Conservation (phyloP, 2,329 filamentous ascomycete genomes). For the Fusarium protoensiforme region DNA sequence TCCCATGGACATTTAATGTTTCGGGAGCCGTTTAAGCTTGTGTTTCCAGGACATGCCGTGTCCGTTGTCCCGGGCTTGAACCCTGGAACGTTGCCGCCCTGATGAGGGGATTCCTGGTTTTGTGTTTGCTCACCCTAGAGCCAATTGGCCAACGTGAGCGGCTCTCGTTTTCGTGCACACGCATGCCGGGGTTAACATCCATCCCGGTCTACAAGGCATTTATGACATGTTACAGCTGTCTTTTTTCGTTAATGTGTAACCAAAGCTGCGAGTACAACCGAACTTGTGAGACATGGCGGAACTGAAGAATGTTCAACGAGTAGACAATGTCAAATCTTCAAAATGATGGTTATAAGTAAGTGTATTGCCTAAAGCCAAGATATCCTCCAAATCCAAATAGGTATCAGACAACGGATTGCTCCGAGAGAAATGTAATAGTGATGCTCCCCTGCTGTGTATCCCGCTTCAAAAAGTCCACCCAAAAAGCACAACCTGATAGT, state of each 20-base stretch:
- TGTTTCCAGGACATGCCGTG: background rate
- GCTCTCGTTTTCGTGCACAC: background rate
- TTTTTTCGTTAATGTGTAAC: background rate
- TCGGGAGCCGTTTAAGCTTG: slow-evolving; percentile 20
- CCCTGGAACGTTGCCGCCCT: background rate
- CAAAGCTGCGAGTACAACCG: background rate
- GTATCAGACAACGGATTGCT: slow-evolving; percentile 40
- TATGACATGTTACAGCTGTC: background rate
- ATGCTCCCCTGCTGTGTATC: slow-evolving; percentile 7
- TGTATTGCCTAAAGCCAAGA: background rate
- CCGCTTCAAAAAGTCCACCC: slow-evolving; percentile 17
- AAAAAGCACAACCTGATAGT: slow-evolving; percentile 17
- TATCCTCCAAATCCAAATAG: slow-evolving; percentile 34
- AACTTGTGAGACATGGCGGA: background rate
- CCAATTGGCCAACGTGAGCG: background rate
- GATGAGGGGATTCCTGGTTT: background rate
- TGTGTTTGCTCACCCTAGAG: slow-evolving; percentile 20
- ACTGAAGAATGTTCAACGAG: background rate
- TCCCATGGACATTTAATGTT: slow-evolving; percentile 15
- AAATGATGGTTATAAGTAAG: slow-evolving; percentile 10
- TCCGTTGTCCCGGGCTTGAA: background rate
- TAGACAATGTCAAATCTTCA: background rate
- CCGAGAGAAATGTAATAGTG: slow-evolving; percentile 31
- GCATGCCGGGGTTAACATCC: background rate
- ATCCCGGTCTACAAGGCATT: background rate